Base-by-base conservation (phyloP, 495 filamentous ascomycete genomes). In the Penicillium coprophilum region DNA sequence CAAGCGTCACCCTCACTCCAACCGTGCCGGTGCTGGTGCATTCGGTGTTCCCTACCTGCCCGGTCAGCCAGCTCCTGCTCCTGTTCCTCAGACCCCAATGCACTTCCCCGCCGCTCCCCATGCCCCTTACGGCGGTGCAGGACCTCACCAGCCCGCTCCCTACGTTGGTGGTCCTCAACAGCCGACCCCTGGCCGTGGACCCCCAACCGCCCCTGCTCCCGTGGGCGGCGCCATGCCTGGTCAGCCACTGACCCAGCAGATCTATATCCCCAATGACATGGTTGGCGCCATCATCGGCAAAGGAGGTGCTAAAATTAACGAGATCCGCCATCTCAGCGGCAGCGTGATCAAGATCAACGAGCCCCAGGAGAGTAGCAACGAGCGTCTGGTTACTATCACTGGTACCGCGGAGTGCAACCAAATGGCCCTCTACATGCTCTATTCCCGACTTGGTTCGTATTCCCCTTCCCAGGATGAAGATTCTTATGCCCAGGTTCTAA, bases 291-390 rank as follows among this genome's bases (percentile, higher is more conserved):
- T 98, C 64, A 98, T 98, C 65, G 94, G 94, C 56, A 98, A 98
- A 77, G 95, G 94, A 54, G 94, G 94, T 58, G 90, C 91, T 23
- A 98, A 98, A 84, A 98, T 98, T 80, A 98, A 98, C 68, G 94
- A 98, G 77, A 98, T 98, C 58, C 86, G 94, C 53, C 91, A 95
- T 63, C 82, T 98, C 62, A 95, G 89, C 64, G 95, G 95, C 58
- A 97, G 94, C 73, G 93, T 97, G 12, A 98, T 98, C 70, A 98
- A 98, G 83, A 98, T 98, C 79, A 98, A 98, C 71, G 94, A 98
- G 68, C 94, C 94, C 0, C 93, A 96, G 65, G 95, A 97, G 70
- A 97, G 95, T 75, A 97, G 91, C 80, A 98, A 97, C 66, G 94
- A 98, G 76, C 84, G 94, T 53, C 79, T 98, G 50, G 94, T 98